phyloP scores from a whole-genome alignment of 768 basidiomycete genomes.

The Porpolomopsis calyptriformis region DNA sequence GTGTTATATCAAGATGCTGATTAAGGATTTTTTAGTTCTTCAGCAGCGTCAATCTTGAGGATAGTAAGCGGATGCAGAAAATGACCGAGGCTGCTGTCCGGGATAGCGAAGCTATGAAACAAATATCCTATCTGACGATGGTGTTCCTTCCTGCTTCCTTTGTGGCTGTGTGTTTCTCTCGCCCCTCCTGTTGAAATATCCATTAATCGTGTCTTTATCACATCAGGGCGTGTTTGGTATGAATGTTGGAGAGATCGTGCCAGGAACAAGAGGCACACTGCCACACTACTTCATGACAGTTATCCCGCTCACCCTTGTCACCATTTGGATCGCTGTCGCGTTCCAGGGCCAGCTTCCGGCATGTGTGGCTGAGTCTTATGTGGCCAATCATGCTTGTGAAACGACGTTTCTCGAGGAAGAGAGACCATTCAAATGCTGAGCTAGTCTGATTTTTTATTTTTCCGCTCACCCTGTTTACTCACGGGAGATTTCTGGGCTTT shows the following conservation, averaged over 20 bases:
- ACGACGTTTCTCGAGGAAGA: neutral
- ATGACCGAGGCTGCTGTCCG: slow-evolving; percentile 43
- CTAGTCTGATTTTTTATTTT: neutral
- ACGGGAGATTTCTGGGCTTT: neutral
- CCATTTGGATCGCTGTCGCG: slow-evolving; percentile 37
- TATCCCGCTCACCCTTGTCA: slow-evolving; percentile 30
- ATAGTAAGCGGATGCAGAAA: slow-evolving; percentile 40
- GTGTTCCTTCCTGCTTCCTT: slow-evolving; percentile 50
- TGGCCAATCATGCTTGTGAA: slow-evolving; percentile 4
- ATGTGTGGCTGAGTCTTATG: slow-evolving; percentile 1
- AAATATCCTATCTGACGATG: slow-evolving; percentile 55
- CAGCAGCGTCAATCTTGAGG: slow-evolving; percentile 46
- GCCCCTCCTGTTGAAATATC: neutral
- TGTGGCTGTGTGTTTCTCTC: slow-evolving; percentile 26
- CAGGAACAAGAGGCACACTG: slow-evolving; percentile 2
- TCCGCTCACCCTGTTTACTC: neutral
- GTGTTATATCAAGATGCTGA: neutral
- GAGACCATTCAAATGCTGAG: too few species aligned
- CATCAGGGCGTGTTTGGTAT: slow-evolving; percentile 43
- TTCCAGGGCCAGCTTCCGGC: slow-evolving; percentile 25
- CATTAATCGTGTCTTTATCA: neutral
- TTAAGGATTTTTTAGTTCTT: slow-evolving; percentile 33
- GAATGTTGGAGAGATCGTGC: slow-evolving; percentile 40
- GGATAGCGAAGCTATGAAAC: slow-evolving; percentile 45
- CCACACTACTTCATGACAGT: slow-evolving; percentile 20